phyloP scores from a whole-genome alignment of 2,329 filamentous ascomycete genomes.

The Colletotrichum euphorbiae region DNA sequence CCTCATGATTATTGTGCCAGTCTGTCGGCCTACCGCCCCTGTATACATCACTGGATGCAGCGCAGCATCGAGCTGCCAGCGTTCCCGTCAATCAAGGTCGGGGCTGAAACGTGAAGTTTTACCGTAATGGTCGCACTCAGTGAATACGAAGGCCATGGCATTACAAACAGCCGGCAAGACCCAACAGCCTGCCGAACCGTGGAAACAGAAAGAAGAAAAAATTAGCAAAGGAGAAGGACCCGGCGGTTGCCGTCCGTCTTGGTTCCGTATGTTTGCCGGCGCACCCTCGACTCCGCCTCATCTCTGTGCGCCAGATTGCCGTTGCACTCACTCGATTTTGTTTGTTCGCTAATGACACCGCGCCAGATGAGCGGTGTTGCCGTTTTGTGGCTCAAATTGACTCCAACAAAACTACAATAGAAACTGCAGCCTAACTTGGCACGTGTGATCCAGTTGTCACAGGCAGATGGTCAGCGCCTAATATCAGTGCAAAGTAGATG shows the following conservation, averaged over 20 bases:
- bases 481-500: neutral
- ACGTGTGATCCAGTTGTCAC: neutral
- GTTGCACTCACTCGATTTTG: constrained; percentile 21
- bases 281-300: constrained; percentile 19
- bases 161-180: constrained; percentile 12
- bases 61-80: constrained; percentile 7
- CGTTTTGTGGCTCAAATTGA: constrained; percentile 5
- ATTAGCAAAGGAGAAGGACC: neutral
- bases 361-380: neutral
- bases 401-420: neutral
- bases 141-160: constrained; percentile 15
- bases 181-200: constrained; percentile 8
- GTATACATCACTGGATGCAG: neutral
- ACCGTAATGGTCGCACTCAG: constrained; percentile 23
- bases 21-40: constrained; percentile 20
- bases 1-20: neutral
- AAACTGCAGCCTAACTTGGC: constrained; percentile 6
- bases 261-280: constrained; percentile 22
- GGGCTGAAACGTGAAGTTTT: constrained; percentile 36
- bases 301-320: constrained; percentile 20
- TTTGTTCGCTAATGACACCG: constrained; percentile 18
- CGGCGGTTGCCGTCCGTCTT: constrained; percentile 6
- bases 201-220: neutral
- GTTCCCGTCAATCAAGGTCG: constrained; percentile 7
- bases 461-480: neutral